These are phyloP conservation scores for Phytophthora colocasiae DNA, from an alignment of 352 stramenopile genomes.

Conservation along the genomic window DNA sequence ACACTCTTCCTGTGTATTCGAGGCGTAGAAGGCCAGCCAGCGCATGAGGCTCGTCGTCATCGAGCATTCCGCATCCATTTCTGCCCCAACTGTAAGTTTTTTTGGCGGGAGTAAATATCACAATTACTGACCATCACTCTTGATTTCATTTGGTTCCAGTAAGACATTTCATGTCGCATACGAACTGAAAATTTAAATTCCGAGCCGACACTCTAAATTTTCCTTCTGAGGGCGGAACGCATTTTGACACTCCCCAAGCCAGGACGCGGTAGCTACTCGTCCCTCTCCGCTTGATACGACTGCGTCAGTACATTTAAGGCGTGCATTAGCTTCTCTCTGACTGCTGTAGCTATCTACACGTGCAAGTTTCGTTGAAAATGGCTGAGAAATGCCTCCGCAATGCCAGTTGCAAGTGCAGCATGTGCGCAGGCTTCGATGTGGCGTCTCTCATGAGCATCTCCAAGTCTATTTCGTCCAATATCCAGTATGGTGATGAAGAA, in stretches of 20 bases:
- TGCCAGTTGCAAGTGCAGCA: constrained; percentile 87
- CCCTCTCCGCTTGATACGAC: neutral
- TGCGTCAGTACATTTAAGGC: neutral
- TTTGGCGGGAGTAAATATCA: constrained; percentile 20
- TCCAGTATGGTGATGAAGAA: constrained; percentile 65
- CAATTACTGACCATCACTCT: constrained; percentile 29
- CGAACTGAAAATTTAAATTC: constrained; percentile 30
- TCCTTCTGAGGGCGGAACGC: constrained; percentile 7
- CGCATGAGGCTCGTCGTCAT: constrained; percentile 40
- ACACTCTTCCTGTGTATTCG: constrained; percentile 2
- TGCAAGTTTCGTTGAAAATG: constrained; percentile 40
- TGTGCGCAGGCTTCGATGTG: constrained; percentile 86
- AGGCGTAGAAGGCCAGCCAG: constrained; percentile 44
- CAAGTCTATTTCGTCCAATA: constrained; percentile 85
- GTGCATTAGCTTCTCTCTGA: neutral
- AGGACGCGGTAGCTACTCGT: neutral
- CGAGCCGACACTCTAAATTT: constrained; percentile 10
- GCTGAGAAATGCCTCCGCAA: constrained; percentile 85
- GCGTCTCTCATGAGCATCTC: constrained; percentile 78
- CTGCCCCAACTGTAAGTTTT: constrained; percentile 17
- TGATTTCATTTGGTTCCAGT: constrained; percentile 1
- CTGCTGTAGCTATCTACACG: neutral
- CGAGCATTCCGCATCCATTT: constrained; percentile 3
- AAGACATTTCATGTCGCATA: constrained; percentile 14
- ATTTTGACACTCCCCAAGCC: neutral